Base-by-base conservation (phyloP, 306 rosid genomes). In the Sphenostylis stenocarpa region DNA sequence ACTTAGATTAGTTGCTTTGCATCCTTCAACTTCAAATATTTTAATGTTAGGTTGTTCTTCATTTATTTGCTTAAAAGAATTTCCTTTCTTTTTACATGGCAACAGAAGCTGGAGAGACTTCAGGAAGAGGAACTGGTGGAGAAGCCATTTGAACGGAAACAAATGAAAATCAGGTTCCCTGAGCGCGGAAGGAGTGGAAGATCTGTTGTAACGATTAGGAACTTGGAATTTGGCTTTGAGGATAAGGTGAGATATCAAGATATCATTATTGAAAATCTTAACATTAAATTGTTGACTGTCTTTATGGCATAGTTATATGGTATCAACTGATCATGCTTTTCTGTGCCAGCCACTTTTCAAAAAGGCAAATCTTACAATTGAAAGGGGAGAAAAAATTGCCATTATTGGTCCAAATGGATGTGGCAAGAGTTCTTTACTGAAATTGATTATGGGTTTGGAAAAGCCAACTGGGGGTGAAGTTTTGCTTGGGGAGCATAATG, bases 381-480 rank as follows among this genome's bases (percentile, higher is more conserved):
- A 95, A 88, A 89, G 83, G 86, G 98, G 98, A 66, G 98, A 95
- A 86, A 95, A 95, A 80, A 81, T 95, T 84, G 97, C 98, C 77
- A 88, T 95, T 66, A 76, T 95, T 84, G 98, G 98, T 70, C 97
- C 97, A 72, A 95, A 95, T 89, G 98, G 98, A 73, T 92, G 98
- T 83, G 98, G 98, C 86, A 95, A 95, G 84, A 95, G 98, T 86
- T 88, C 97, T 48, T 87, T 95, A 90, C 91, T 95, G 74, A 95
- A 92, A 87, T 82, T 95, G 80, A 87, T 92, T 57, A 87, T 92
- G 98, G 97, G 97, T 65, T 85, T 95, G 56, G 91, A 87, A 83
- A 92, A 90, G 84, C 92, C 97, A 60, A 70, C 14, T 43, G 76
- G 87, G 19, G 98, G 98, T 69, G 98, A 92, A 84, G 88, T 92